These are phyloP conservation scores for Starmera stellimalicola DNA, from an alignment of 1,139 yeast genomes.

Conservation along the genomic window DNA sequence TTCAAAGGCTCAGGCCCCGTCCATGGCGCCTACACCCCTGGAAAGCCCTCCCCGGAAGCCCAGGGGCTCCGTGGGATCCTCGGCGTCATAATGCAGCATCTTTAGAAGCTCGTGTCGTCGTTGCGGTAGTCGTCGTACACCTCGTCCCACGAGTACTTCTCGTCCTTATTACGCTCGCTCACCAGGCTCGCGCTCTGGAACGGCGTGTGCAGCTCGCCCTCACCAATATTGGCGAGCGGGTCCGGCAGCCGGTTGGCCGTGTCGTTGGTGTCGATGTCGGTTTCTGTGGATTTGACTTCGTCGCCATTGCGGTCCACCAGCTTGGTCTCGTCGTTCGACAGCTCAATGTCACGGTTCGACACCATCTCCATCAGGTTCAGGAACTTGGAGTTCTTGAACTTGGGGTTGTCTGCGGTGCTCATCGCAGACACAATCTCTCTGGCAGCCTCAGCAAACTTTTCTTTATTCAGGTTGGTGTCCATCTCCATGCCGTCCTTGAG, in stretches of 20 bases:
- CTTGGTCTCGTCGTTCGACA: conserved; percentile 18
- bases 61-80: too few relatives aligned
- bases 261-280: conserved; percentile 3
- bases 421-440: conserved; percentile 18
- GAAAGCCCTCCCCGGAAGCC: too few relatives aligned
- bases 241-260: conserved; percentile 14
- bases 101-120: conserved; percentile 18
- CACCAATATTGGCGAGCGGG: conserved; percentile 17
- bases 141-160: conserved; percentile 19
- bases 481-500: conserved; percentile 3
- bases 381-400: conserved; percentile 20
- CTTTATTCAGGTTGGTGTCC: conserved; percentile 9
- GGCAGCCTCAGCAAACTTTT: conserved; percentile 17
- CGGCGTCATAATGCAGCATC: conserved; percentile 2
- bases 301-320: conserved; percentile 22
- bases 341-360: conserved; percentile 16
- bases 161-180: conserved; percentile 9
- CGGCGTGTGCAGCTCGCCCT: conserved; percentile 14
- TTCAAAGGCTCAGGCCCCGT: neutral
- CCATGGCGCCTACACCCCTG: too few relatives aligned
- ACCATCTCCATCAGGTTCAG: conserved; percentile 20
- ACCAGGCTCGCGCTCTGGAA: conserved; percentile 14
- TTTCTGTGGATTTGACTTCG: conserved; percentile 23
- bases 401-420: conserved; percentile 12
- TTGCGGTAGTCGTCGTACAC: conserved; percentile 19